These are phyloP conservation scores for Coleophoma eucalyptorum DNA, from an alignment of 2,329 filamentous ascomycete genomes.

Conservation along the genomic window DNA sequence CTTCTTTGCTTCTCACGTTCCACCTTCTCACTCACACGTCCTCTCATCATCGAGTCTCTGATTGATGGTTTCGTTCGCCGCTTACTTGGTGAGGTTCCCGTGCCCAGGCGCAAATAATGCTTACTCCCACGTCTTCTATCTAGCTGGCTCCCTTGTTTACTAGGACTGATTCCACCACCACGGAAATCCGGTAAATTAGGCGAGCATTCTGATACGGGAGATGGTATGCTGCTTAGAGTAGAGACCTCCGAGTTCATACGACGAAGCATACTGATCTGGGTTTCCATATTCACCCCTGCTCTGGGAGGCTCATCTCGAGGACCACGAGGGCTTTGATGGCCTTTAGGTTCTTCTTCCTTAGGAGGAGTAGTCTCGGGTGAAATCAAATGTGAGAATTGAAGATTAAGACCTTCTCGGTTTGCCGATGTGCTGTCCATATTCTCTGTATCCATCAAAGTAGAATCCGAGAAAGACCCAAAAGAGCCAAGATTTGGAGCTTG, in stretches of 20 bases:
- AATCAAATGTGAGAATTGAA: too few species aligned
- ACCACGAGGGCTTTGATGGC: not conserved
- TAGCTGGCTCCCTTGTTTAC: not conserved
- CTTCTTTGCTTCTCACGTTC: not conserved
- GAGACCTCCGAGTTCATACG: constrained; percentile 10
- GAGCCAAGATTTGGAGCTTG: not conserved
- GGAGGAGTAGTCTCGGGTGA: too few species aligned
- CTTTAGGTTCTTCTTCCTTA: too few species aligned
- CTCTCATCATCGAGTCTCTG: not conserved
- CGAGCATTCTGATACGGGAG: not conserved
- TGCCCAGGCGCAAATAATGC: constrained; percentile 2
- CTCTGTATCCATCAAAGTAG: not conserved
- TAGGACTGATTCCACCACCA: not conserved
- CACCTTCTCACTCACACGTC: not conserved
- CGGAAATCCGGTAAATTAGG: not conserved
- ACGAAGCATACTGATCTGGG: constrained; percentile 4
- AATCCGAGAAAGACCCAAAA: not conserved
- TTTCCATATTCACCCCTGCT: constrained; percentile 1
- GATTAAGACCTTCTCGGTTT: too few species aligned
- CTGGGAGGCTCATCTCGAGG: not conserved
- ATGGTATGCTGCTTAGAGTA: not conserved
- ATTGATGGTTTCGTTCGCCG: not conserved
- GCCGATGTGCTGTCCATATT: not conserved
- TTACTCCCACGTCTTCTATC: not conserved
- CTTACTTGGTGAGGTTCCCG: not conserved